A percentile compares a stretch with the other conserved stretches of the same genome.
These are phyloP conservation scores for Phialocephala sp. DNA, from an alignment of 2,329 filamentous ascomycete genomes.

Conservation along the genomic window DNA sequence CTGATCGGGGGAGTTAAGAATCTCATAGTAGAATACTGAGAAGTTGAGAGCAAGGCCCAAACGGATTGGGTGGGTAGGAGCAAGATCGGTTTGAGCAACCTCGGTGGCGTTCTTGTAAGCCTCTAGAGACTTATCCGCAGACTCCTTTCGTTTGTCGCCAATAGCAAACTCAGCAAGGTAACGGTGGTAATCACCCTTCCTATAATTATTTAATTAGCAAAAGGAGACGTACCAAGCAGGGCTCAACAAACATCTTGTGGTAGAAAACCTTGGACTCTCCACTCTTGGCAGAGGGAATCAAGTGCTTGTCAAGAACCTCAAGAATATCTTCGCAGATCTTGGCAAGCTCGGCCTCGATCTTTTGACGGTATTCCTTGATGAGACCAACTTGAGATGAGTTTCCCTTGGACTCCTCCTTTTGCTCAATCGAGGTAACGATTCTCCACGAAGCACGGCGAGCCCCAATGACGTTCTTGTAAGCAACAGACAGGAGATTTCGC, in stretches of 20 bases:
- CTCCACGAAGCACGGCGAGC: conserved; percentile 96
- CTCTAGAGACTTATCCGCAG: conserved; percentile 92
- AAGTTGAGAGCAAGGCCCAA: conserved; percentile 93
- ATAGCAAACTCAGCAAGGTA: conserved; percentile 97
- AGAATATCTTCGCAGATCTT: conserved; percentile 99
- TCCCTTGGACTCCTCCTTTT: conserved; percentile 99
- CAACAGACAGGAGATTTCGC: conserved; percentile 95
- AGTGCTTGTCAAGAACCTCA: conserved; percentile 89
- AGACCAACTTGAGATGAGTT: conserved; percentile 87
- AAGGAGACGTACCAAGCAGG: conserved; percentile 6
- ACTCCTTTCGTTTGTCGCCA: conserved; percentile 93
- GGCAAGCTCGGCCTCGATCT: conserved; percentile 95
- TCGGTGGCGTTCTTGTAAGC: conserved; percentile 96
- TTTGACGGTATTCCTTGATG: conserved; percentile 98
- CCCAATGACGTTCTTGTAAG: conserved; percentile 99
- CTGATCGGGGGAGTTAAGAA: conserved; percentile 97
- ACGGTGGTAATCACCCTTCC: conserved; percentile 99
- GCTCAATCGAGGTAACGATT: conserved; percentile 98
- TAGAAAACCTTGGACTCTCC: conserved; percentile 99
- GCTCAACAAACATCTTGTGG: conserved; percentile 87
- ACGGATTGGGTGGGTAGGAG: conserved; percentile 91
- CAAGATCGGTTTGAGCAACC: conserved; percentile 86
- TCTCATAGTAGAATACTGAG: conserved; percentile 99
- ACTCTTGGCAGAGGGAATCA: conserved; percentile 91
- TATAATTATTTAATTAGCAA: conserved; percentile 47